phyloP scores from a whole-genome alignment of 768 basidiomycete species.

The Mycena maculata region DNA sequence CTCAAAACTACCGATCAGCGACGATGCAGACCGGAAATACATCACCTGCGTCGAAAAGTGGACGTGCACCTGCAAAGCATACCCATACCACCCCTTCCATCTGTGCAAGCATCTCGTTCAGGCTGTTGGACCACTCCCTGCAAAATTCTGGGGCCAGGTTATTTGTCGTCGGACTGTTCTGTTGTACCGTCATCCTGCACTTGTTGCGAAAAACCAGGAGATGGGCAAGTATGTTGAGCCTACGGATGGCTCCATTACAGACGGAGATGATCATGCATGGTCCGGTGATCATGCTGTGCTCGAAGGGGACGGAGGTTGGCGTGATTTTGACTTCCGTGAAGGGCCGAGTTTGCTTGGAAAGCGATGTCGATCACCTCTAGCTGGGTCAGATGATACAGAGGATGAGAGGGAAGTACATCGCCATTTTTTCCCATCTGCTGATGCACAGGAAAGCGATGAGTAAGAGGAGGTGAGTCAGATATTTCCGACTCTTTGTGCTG shows the following conservation, averaged over 20 bases:
- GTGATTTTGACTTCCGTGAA: constrained; percentile 15
- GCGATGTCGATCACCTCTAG: neutral
- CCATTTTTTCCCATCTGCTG: constrained; percentile 5
- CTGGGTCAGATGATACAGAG: too few species aligned
- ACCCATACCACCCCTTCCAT: constrained; percentile 42
- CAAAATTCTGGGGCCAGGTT: constrained; percentile 36
- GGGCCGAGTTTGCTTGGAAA: constrained; percentile 14
- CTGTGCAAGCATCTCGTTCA: constrained; percentile 51
- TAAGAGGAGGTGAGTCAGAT: neutral
- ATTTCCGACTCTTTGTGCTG: neutral
- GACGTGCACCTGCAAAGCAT: constrained; percentile 45
- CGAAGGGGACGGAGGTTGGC: constrained; percentile 23
- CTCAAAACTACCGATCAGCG: constrained; percentile 14
- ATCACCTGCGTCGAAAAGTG: constrained; percentile 34
- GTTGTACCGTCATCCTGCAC: constrained; percentile 37
- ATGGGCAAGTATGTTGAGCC: neutral
- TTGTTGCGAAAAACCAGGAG: neutral
- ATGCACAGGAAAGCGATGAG: neutral
- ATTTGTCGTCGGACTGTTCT: constrained; percentile 35
- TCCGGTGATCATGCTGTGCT: constrained; percentile 22
- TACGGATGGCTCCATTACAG: constrained; percentile 33
- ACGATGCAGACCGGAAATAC: constrained; percentile 32
- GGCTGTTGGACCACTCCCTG: constrained; percentile 31
- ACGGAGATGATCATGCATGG: constrained; percentile 40
- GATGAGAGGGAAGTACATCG: neutral